Evolutionary conservation across 345 rosid species (phyloP).

Genomic region (Hibiscus syriacus): DNA sequence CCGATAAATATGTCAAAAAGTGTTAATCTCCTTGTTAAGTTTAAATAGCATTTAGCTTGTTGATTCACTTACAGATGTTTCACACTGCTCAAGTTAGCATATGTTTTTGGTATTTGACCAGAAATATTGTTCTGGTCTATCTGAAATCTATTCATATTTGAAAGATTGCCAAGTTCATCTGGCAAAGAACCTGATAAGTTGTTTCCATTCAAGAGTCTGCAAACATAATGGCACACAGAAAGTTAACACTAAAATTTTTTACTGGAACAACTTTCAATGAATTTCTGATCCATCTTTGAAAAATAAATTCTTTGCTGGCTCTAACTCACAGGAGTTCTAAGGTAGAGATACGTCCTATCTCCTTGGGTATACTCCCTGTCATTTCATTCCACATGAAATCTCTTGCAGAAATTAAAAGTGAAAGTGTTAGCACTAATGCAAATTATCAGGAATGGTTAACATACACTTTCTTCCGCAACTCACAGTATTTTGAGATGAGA

Average conservation of each 20-base stretch:
- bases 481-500: slow-evolving; percentile 59
- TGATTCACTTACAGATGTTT: background rate
- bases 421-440: background rate
- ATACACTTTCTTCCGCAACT: slow-evolving; percentile 21
- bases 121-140: slow-evolving; percentile 71
- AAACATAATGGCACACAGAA: slow-evolving; percentile 14
- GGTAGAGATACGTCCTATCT: slow-evolving; percentile 68
- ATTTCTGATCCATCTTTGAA: background rate
- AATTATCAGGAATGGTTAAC: background rate
- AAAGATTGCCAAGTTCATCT: slow-evolving; percentile 64
- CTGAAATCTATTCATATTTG: slow-evolving; percentile 57
- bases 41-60: slow-evolving; percentile 2
- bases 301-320: background rate
- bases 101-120: slow-evolving; percentile 72
- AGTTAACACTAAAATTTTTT: slow-evolving; percentile 4
- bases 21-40: background rate
- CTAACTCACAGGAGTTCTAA: slow-evolving; percentile 72
- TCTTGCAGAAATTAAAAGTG: slow-evolving; percentile 29
- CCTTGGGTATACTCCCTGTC: slow-evolving; percentile 76
- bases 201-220: slow-evolving; percentile 93
- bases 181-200: slow-evolving; percentile 74
- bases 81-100: slow-evolving; percentile 15
- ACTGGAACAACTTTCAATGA: background rate
- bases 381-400: slow-evolving; percentile 92
- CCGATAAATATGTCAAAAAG: background rate